A percentile compares a stretch with the other conserved stretches of the same genome.
Evolutionary conservation across 2,329 filamentous ascomycete species (phyloP).

Genomic region (Boeremia exigua): DNA sequence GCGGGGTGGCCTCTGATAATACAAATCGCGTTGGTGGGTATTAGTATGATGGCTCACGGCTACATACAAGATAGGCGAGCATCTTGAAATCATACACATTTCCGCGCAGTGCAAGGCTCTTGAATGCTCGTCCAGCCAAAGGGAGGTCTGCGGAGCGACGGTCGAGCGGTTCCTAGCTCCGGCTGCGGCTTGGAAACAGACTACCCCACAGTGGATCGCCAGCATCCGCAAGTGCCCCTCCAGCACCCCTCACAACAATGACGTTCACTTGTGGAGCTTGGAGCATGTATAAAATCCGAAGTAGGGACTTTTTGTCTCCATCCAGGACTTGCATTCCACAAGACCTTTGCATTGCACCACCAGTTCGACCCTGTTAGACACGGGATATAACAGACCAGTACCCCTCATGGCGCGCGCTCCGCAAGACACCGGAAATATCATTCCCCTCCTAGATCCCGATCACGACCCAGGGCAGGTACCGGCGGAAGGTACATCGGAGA

Average conservation of each 20-base stretch:
- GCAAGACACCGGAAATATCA: slow-evolving; percentile 4
- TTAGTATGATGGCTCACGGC: too few species aligned
- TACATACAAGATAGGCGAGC: too few species aligned
- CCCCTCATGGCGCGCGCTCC: slow-evolving; percentile 18
- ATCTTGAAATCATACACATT: too few species aligned
- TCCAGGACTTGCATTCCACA: slow-evolving; percentile 1
- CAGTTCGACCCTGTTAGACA: background rate
- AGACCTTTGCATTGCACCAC: background rate
- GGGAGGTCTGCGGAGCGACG: slow-evolving; percentile 4
- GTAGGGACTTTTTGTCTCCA: background rate
- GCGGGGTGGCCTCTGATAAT: too few species aligned
- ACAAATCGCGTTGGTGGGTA: too few species aligned
- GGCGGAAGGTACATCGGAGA: slow-evolving; percentile 6
- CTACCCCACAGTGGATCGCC: slow-evolving; percentile 28
- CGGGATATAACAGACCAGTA: background rate
- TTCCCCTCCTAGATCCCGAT: slow-evolving; percentile 22
- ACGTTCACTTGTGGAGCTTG: slow-evolving; percentile 18
- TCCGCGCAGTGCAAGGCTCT: slow-evolving; percentile 1
- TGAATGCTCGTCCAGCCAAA: slow-evolving; percentile 2
- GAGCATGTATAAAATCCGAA: slow-evolving; percentile 13
- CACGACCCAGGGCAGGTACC: slow-evolving; percentile 21
- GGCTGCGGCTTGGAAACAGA: slow-evolving; percentile 7
- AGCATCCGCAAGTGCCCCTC: slow-evolving; percentile 19
- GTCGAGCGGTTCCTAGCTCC: slow-evolving; percentile 16
- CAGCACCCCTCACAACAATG: slow-evolving; percentile 28